Evolutionary conservation across 2,329 filamentous ascomycete genomes (phyloP).

Genomic region (Fusarium humuli): DNA sequence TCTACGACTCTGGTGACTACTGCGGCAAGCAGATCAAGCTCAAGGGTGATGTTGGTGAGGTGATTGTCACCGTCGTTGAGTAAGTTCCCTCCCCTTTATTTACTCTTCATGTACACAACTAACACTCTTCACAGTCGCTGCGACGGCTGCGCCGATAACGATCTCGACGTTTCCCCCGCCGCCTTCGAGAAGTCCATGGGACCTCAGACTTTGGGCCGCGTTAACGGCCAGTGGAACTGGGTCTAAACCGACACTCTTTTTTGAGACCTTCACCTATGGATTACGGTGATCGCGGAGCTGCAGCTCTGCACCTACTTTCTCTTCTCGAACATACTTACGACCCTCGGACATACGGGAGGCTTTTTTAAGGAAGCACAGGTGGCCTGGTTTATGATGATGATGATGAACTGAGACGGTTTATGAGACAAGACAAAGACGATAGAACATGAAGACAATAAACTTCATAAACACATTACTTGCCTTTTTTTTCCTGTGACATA

Average conservation of each 20-base stretch:
- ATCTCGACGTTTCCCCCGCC: conserved; percentile 61
- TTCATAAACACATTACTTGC: neutral
- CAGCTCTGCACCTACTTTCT: neutral
- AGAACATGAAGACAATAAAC: conserved; percentile 8
- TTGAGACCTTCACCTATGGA: neutral
- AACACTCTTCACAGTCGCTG: conserved; percentile 59
- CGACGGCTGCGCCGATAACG: conserved; percentile 57
- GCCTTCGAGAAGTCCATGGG: conserved; percentile 61
- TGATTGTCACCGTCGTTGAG: conserved; percentile 75
- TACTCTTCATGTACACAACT: too few relatives aligned
- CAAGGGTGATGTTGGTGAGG: conserved; percentile 57
- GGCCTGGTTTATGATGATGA: conserved; percentile 19
- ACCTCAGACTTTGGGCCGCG: conserved; percentile 34
- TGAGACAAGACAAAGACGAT: conserved; percentile 3
- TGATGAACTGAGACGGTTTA: conserved; percentile 24
- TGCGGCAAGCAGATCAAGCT: conserved; percentile 77
- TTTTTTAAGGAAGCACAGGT: conserved; percentile 15
- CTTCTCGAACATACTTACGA: conserved; percentile 27
- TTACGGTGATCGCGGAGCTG: neutral
- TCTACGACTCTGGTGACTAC: conserved; percentile 70
- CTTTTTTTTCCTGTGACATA: neutral
- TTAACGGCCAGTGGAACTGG: conserved; percentile 22
- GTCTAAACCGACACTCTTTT: conserved; percentile 2
- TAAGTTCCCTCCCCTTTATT: neutral
- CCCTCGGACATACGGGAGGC: conserved; percentile 22